Evolutionary conservation across 805 yeast genomes (phyloP), one percentile per base, ranked within the genome.

Genomic region (Candida coquimbonensis): DNA sequence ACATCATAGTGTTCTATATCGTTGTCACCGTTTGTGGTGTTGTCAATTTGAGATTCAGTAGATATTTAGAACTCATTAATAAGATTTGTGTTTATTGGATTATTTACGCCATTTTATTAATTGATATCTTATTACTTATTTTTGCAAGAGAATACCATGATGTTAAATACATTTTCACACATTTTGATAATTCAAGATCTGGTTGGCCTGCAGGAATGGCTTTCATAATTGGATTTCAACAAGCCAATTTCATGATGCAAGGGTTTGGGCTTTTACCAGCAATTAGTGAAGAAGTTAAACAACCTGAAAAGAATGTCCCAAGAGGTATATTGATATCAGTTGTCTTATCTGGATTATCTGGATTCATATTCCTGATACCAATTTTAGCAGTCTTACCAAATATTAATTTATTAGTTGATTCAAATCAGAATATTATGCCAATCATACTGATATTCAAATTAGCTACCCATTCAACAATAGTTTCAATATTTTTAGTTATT

Each of bases 221-320:
- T 2, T 86, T 86, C 50, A 65, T 87, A 43, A 78, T 87, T 38
- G 93, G 93, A 0, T 74, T 87, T 47, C 89, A 83, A 62, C 83
- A 86, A 50, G 80, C 89, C 1, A 80, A 85, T 31, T 83, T 84
- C 63, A 85, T 91, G 21, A 69, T 86, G 57, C 87, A 86, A 49
- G 95, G 93, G 0, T 87, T 83, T 62, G 91, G 91, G 26, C 80
- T 86, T 77, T 69, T 87, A 26, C 85, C 87, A 17, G 81, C 91
- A 7, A 76, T 87, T 70, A 80, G 89, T 40, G 95, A 87, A 56
- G 95, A 87, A 63, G 93, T 87, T 14, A 75, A 80, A 50, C 69
- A 69, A 21, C 91, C 95, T 0, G 93, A 87, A 58, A 74, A 67
- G 46, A 81, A 79, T 43, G 81, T 87, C 55, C 89, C 95, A 14